Evolutionary conservation across 2,329 filamentous ascomycete genomes (phyloP).

Genomic region (Neurospora sp.): DNA sequence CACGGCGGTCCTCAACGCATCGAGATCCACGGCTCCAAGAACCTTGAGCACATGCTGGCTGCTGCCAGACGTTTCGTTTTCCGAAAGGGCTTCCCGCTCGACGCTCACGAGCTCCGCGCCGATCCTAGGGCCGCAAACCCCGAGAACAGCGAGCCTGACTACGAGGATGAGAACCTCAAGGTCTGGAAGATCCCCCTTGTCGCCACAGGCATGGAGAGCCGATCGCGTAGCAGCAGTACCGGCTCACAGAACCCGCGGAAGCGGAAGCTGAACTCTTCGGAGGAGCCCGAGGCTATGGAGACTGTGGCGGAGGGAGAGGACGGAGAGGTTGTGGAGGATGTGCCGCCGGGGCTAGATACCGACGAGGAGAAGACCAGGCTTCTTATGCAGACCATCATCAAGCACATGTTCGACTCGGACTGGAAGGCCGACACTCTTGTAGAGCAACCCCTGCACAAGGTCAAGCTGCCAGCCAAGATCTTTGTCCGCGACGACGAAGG

Average conservation of each 20-base stretch:
- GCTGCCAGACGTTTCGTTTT: conserved; percentile 79
- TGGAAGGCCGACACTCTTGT: conserved; percentile 65
- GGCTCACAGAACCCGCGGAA: conserved; percentile 23
- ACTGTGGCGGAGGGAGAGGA: conserved; percentile 17
- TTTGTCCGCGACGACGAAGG: conserved; percentile 59
- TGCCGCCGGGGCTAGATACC: conserved; percentile 12
- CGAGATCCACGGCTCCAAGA: conserved; percentile 64
- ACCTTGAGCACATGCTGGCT: conserved; percentile 72
- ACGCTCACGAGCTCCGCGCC: conserved; percentile 54
- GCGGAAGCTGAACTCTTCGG: conserved; percentile 9
- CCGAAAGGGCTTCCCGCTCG: conserved; percentile 69
- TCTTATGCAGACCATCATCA: conserved; percentile 53
- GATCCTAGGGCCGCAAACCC: conserved; percentile 27
- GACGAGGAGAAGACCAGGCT: conserved; percentile 30
- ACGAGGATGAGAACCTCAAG: conserved; percentile 64
- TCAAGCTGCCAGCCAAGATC: conserved; percentile 57
- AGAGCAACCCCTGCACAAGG: conserved; percentile 55
- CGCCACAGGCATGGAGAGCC: conserved; percentile 14
- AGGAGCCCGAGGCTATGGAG: background rate
- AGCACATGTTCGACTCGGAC: conserved; percentile 67
- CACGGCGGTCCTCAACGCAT: conserved; percentile 1
- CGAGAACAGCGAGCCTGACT: conserved; percentile 55
- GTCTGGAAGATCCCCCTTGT: conserved; percentile 69
- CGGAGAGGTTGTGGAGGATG: conserved; percentile 16
- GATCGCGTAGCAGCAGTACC: background rate